Percentiles rank a stretch among this genome's conserved stretches.
Evolutionary conservation across 106 monocot species (phyloP).

Genomic region (Allium cepa): DNA sequence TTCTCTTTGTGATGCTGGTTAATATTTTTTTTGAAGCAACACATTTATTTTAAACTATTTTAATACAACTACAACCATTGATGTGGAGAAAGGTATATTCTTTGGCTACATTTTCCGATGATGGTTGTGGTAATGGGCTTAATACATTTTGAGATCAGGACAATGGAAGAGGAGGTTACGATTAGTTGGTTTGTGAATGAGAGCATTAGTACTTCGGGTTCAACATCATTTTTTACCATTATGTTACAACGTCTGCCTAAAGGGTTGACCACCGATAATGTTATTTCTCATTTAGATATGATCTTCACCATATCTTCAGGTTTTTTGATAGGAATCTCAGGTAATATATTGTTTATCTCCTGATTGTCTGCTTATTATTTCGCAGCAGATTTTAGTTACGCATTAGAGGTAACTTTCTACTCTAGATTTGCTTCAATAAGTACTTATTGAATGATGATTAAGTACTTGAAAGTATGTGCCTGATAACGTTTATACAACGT

Average conservation of each 20-base stretch:
- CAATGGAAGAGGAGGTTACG: conserved; percentile 64
- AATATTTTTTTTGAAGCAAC: conserved; percentile 23
- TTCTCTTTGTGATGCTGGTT: conserved; percentile 50
- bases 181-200: conserved; percentile 63
- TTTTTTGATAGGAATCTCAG: too few species aligned
- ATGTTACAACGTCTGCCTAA: conserved; percentile 88
- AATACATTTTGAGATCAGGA: conserved; percentile 68
- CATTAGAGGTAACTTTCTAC: too few species aligned
- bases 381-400: too few species aligned
- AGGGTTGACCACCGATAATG: conserved; percentile 45
- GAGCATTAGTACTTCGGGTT: conserved; percentile 28
- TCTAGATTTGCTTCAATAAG: too few species aligned
- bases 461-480: too few species aligned
- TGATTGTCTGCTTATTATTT: too few species aligned
- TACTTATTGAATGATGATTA: too few species aligned
- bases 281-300: too few species aligned
- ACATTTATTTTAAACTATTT: conserved; percentile 49
- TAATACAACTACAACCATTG: conserved; percentile 65
- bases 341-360: too few species aligned
- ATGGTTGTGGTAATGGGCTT: conserved; percentile 46
- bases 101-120: conserved; percentile 78
- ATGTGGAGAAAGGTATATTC: conserved; percentile 42
- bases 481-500: too few species aligned
- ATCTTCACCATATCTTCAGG: too few species aligned
- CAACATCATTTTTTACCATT: conserved; percentile 72